Conservation (phyloP, 805 yeast genomes). For the Candida mattraensis region DNA sequence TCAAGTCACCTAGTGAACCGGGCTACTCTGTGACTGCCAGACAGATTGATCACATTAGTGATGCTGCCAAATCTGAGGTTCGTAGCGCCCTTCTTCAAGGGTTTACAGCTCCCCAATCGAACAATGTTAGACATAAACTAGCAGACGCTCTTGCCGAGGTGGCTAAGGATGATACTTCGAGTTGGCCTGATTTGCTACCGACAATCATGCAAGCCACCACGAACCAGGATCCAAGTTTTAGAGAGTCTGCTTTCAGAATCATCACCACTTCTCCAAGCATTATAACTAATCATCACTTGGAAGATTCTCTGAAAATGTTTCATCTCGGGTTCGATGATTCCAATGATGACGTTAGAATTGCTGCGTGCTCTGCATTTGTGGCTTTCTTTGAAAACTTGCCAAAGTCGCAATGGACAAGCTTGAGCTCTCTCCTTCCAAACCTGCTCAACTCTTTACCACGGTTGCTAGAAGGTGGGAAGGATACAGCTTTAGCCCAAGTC, state of each 20-base stretch:
- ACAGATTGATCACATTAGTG: slow-evolving; percentile 69
- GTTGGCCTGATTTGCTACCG: slow-evolving; percentile 80
- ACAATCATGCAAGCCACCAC: slow-evolving; percentile 62
- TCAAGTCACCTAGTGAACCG: slow-evolving; percentile 69
- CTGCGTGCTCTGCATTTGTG: slow-evolving; percentile 90
- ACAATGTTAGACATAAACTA: slow-evolving; percentile 82
- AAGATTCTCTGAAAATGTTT: slow-evolving; percentile 65
- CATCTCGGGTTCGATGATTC: slow-evolving; percentile 78
- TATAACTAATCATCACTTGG: slow-evolving; percentile 46
- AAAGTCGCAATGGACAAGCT: slow-evolving; percentile 70
- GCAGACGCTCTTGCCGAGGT: slow-evolving; percentile 94
- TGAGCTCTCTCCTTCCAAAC: slow-evolving; percentile 79
- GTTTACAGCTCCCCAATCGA: slow-evolving; percentile 65
- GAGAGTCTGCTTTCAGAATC: slow-evolving; percentile 91
- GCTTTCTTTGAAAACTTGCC: slow-evolving; percentile 84
- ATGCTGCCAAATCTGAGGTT: slow-evolving; percentile 58
- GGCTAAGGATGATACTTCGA: slow-evolving; percentile 62
- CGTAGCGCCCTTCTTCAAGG: slow-evolving; percentile 70
- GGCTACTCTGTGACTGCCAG: slow-evolving; percentile 67
- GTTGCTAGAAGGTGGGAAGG: slow-evolving; percentile 75
- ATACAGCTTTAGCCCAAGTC: slow-evolving; percentile 80
- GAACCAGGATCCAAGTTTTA: slow-evolving; percentile 57
- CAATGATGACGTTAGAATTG: slow-evolving; percentile 81
- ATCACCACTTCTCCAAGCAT: slow-evolving; percentile 81
- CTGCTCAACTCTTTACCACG: slow-evolving; percentile 85